These are phyloP conservation scores for Colletotrichum sojae DNA, from an alignment of 2,329 filamentous ascomycete genomes.

Conservation along the genomic window DNA sequence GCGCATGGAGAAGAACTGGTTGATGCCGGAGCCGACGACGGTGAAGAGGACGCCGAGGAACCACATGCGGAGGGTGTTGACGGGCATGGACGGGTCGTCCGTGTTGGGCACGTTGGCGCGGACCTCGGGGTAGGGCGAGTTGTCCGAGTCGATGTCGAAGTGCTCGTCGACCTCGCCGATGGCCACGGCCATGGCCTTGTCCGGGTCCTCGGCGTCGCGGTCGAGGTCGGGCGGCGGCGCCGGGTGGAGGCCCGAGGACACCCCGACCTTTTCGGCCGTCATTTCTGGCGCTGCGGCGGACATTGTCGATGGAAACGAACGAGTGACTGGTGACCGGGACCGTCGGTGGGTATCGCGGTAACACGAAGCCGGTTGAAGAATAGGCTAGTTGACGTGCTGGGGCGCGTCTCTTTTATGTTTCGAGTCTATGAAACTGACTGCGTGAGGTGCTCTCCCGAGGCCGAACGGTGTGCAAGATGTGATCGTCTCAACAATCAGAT, in stretches of 20 bases:
- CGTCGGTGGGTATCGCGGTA: not conserved
- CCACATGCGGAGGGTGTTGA: conserved; percentile 55
- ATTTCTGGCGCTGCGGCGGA: conserved; percentile 6
- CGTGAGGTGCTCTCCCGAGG: not conserved
- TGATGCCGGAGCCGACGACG: conserved; percentile 49
- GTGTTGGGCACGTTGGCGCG: conserved; percentile 58
- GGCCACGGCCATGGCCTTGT: conserved; percentile 33
- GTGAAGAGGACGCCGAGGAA: conserved; percentile 52
- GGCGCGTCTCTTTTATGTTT: conserved; percentile 1
- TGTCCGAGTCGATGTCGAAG: conserved; percentile 43
- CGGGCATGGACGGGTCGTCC: conserved; percentile 52
- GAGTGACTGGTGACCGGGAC: conserved; percentile 3
- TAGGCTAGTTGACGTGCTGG: not conserved
- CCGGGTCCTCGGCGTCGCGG: conserved; percentile 15
- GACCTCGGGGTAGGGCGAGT: conserved; percentile 53
- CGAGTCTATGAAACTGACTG: not conserved
- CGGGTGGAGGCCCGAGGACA: not conserved
- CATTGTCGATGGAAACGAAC: conserved; percentile 2
- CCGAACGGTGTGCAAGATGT: not conserved
- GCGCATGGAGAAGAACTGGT: conserved; percentile 57
- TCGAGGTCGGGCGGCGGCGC: conserved; percentile 18
- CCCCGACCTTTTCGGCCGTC: conserved; percentile 9
- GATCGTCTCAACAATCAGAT: not conserved
- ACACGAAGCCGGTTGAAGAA: not conserved
- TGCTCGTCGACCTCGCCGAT: conserved; percentile 33